phyloP scores from a whole-genome alignment of 305 asterid genomes.

The Ajuga reptans region DNA sequence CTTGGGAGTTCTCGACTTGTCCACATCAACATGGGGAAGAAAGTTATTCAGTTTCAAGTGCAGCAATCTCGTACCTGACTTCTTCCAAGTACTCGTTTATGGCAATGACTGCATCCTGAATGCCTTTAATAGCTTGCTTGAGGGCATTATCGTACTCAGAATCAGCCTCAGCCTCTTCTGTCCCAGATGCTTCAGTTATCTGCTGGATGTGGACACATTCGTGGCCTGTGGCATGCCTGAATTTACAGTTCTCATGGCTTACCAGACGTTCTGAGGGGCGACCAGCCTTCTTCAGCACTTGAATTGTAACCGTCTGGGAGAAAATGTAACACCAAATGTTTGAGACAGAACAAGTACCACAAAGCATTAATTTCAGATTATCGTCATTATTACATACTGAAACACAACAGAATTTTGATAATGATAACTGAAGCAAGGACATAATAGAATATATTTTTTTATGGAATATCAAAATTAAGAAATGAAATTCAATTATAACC shows the following conservation, averaged over 20 bases:
- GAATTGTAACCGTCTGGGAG: slow-evolving; percentile 72
- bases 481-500: background rate
- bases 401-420: background rate
- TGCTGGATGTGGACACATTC: slow-evolving; percentile 79
- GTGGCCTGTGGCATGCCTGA: slow-evolving; percentile 56
- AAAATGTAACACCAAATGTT: slow-evolving; percentile 6
- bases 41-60: slow-evolving; percentile 47
- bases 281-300: slow-evolving; percentile 87
- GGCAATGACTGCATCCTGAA: slow-evolving; percentile 62
- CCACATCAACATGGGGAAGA: background rate
- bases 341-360: background rate
- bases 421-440: too few relatives aligned
- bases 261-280: slow-evolving; percentile 88
- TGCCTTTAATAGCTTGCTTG: slow-evolving; percentile 75
- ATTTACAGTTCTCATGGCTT: slow-evolving; percentile 79
- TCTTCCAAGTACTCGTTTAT: slow-evolving; percentile 86
- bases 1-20: too few relatives aligned
- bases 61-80: slow-evolving; percentile 86
- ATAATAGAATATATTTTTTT: background rate
- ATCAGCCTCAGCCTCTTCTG: slow-evolving; percentile 96
- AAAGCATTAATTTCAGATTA: background rate
- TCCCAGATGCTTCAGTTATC: slow-evolving; percentile 89
- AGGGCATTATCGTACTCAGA: slow-evolving; percentile 73
- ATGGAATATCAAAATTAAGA: background rate
- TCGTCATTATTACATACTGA: background rate